These are phyloP conservation scores for Pseudocercospora fijiensis DNA, from an alignment of 2,329 filamentous ascomycete species.

Conservation along the genomic window DNA sequence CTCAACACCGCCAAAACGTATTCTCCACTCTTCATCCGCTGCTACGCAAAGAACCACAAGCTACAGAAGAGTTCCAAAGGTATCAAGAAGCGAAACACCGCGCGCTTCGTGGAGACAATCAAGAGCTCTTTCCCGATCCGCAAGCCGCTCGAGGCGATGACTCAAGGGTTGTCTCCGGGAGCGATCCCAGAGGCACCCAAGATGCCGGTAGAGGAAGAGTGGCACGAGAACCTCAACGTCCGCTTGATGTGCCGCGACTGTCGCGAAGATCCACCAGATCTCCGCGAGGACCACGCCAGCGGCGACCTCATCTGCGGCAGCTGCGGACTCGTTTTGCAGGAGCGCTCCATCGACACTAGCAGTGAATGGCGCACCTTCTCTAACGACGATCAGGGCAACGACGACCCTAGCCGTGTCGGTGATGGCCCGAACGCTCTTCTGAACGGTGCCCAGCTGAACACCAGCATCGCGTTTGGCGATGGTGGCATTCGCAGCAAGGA, in stretches of 20 bases:
- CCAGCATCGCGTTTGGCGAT: conserved; percentile 80
- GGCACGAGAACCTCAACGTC: conserved; percentile 82
- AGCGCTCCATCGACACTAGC: conserved; percentile 89
- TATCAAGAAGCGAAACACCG: conserved; percentile 45
- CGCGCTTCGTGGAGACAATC: conserved; percentile 38
- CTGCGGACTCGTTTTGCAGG: conserved; percentile 86
- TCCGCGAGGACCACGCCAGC: conserved; percentile 88
- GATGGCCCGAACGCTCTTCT: conserved; percentile 87
- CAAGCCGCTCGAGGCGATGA: conserved; percentile 34
- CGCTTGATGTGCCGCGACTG: conserved; percentile 87
- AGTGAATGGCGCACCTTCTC: conserved; percentile 99
- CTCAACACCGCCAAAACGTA: conserved; percentile 49
- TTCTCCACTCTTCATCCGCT: conserved; percentile 67
- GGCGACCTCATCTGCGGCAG: conserved; percentile 91
- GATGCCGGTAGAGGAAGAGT: conserved; percentile 49
- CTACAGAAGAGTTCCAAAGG: conserved; percentile 46
- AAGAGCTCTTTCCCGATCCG: conserved; percentile 29
- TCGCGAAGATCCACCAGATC: conserved; percentile 84
- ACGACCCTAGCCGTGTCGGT: conserved; percentile 97
- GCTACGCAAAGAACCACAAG: conserved; percentile 48
- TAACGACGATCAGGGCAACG: conserved; percentile 94
- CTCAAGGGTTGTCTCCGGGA: conserved; percentile 46
- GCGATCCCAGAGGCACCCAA: conserved; percentile 44
- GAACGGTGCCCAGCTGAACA: conserved; percentile 86
- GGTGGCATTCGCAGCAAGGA: conserved; percentile 69